Percentiles rank a stretch among this genome's conserved stretches.
phyloP scores from a whole-genome alignment of 1,284 basidiomycete species.

The Cystobasidiaceae sp. region DNA sequence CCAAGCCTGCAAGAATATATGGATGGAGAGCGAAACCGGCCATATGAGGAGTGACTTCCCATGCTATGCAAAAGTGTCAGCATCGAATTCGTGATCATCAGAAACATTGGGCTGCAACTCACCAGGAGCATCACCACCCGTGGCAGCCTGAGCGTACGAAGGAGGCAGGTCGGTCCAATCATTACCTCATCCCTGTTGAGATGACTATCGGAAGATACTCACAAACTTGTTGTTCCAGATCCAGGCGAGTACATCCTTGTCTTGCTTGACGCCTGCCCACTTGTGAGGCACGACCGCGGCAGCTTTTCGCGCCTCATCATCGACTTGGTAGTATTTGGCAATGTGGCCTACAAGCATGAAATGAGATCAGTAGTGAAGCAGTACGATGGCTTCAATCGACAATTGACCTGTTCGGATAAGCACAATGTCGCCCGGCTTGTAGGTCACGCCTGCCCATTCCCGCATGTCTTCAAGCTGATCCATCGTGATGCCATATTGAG shows the following conservation, averaged over 20 bases:
- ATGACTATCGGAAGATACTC: too few relatives aligned
- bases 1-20: slow-evolving; percentile 42
- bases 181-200: too few relatives aligned
- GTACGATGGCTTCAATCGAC: too few relatives aligned
- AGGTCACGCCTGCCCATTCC: slow-evolving; percentile 40
- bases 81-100: slow-evolving; percentile 31
- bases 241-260: slow-evolving; percentile 46
- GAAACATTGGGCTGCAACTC: slow-evolving; percentile 47
- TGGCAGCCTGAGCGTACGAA: background rate
- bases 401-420: slow-evolving; percentile 47
- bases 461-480: slow-evolving; percentile 43
- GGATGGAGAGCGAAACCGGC: slow-evolving; percentile 13
- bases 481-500: slow-evolving; percentile 43
- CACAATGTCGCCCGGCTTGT: slow-evolving; percentile 44
- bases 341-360: background rate
- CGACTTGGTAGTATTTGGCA: background rate
- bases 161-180: background rate
- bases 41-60: background rate
- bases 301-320: background rate
- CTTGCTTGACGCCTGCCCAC: slow-evolving; percentile 41
- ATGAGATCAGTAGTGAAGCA: slow-evolving; percentile 33
- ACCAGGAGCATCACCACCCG: background rate
- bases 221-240: slow-evolving; percentile 50
- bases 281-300: slow-evolving; percentile 30
- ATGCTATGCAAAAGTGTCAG: background rate